phyloP scores from a whole-genome alignment of 345 rosid genomes.

The Carallia pectinifolia region DNA sequence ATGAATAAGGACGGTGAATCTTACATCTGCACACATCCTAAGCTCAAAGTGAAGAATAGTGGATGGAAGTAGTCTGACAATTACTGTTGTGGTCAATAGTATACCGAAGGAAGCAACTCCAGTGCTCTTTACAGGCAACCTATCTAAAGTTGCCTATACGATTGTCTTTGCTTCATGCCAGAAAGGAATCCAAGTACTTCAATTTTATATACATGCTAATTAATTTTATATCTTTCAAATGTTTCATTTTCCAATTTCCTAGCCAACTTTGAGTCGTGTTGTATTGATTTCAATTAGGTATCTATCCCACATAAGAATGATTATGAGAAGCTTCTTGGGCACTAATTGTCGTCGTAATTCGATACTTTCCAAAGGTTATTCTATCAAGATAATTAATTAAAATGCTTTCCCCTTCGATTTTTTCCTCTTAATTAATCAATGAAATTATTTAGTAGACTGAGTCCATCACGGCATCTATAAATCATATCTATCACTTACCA shows the following conservation, averaged over 20 bases:
- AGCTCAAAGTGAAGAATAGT: constrained; percentile 50
- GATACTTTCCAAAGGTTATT: constrained; percentile 29
- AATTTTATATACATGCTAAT: background rate
- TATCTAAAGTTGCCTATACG: constrained; percentile 54
- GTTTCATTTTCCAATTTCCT: background rate
- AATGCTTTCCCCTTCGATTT: too few species aligned
- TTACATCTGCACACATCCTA: constrained; percentile 43
- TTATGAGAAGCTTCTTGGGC: constrained; percentile 36
- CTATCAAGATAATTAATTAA: constrained; percentile 36
- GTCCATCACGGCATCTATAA: too few species aligned
- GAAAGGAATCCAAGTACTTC: constrained; percentile 49
- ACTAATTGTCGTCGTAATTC: constrained; percentile 20
- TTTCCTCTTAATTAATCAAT: background rate
- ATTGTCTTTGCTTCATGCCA: constrained; percentile 42
- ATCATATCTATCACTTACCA: too few species aligned
- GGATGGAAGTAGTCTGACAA: constrained; percentile 65
- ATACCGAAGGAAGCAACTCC: constrained; percentile 52
- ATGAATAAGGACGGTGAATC: constrained; percentile 48
- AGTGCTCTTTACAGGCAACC: constrained; percentile 44
- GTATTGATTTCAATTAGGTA: constrained; percentile 31
- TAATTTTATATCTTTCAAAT: background rate
- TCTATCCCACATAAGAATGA: constrained; percentile 34
- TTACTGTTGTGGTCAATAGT: constrained; percentile 49
- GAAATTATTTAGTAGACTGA: too few species aligned
- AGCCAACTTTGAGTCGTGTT: too few species aligned